Evolutionary conservation across 345 rosid species (phyloP).

Genomic region (Streptanthus diversifolius): DNA sequence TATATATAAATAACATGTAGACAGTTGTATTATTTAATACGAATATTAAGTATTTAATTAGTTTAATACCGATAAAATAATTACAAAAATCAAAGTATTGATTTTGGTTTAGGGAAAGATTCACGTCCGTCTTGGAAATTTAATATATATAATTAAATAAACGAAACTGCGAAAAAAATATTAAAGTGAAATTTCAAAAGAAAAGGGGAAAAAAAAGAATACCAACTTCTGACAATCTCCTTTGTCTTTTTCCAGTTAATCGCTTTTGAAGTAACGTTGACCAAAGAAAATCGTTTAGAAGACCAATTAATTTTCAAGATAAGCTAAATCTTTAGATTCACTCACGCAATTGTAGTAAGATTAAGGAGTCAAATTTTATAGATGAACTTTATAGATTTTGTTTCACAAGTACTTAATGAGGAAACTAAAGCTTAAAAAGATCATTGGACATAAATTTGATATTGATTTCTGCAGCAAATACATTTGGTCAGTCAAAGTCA

Average conservation of each 20-base stretch:
- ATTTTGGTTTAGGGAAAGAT: constrained; percentile 87
- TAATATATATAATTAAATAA: constrained; percentile 53
- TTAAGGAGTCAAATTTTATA: constrained; percentile 1
- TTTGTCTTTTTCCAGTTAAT: constrained; percentile 36
- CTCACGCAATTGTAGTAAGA: neutral
- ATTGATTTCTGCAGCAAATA: constrained; percentile 7
- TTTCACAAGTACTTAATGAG: neutral
- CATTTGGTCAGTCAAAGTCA: constrained; percentile 36
- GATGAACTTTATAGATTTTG: neutral
- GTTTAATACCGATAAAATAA: constrained; percentile 53
- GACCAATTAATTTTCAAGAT: constrained; percentile 12
- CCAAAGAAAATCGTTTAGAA: constrained; percentile 34
- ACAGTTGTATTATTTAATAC: constrained; percentile 39
- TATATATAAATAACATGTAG: constrained; percentile 20
- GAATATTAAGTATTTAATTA: constrained; percentile 42
- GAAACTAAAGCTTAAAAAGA: neutral
- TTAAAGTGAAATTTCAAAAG: constrained; percentile 22
- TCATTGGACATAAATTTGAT: neutral
- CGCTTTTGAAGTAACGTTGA: constrained; percentile 37
- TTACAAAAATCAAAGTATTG: constrained; percentile 66
- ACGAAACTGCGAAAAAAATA: constrained; percentile 16
- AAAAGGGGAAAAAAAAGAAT: constrained; percentile 20
- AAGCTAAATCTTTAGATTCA: neutral
- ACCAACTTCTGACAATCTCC: constrained; percentile 62
- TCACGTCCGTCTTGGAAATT: constrained; percentile 94